phyloP scores from a whole-genome alignment of 1,284 basidiomycete species.

The Rhodotorula mucilaginosa region DNA sequence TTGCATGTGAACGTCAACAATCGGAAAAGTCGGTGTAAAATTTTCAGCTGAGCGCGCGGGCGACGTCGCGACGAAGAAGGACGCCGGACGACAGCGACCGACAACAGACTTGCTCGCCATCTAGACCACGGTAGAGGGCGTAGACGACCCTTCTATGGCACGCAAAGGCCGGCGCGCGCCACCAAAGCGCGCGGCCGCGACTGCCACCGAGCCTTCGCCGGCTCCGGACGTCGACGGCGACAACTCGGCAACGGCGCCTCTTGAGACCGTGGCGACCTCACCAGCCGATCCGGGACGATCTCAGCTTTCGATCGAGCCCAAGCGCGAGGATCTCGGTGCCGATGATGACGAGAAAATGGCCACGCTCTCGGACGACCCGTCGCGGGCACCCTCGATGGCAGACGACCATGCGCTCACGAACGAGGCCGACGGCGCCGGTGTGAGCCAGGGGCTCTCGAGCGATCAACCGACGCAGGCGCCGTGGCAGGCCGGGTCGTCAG shows the following conservation, averaged over 20 bases:
- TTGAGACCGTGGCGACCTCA: slow-evolving; percentile 6
- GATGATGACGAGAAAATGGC: background rate
- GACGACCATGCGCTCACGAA: background rate
- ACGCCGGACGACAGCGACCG: too few relatives aligned
- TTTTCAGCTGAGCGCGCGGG: background rate
- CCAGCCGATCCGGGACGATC: background rate
- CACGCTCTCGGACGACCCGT: background rate
- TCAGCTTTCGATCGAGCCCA: background rate
- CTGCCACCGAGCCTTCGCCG: background rate
- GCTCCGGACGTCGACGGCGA: background rate
- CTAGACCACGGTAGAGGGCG: too few relatives aligned
- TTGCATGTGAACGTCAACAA: too few relatives aligned
- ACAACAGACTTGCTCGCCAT: too few relatives aligned
- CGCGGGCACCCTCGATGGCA: background rate
- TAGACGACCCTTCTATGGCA: background rate
- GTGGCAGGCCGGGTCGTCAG: background rate
- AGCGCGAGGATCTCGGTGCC: too few relatives aligned
- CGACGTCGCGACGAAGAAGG: background rate
- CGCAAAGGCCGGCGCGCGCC: slow-evolving; percentile 3
- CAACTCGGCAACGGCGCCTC: slow-evolving; percentile 4
- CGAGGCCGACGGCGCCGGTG: background rate
- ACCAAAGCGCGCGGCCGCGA: slow-evolving; percentile 2
- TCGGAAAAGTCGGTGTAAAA: too few relatives aligned
- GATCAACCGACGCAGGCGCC: background rate
- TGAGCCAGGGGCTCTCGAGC: background rate